phyloP scores from a whole-genome alignment of 163 green algal species.

The Chloroidium sp. region DNA sequence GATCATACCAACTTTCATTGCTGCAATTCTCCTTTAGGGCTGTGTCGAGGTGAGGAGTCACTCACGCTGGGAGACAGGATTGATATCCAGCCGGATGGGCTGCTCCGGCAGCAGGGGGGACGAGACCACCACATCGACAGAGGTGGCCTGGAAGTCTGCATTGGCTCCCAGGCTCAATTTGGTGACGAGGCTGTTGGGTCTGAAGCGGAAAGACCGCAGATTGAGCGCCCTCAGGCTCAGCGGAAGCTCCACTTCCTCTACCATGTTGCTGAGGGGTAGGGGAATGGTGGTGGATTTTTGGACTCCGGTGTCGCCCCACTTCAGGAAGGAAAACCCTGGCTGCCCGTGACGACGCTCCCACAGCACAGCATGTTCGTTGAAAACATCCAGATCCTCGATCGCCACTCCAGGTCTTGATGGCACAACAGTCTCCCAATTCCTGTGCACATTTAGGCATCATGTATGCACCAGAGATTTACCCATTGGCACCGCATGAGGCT shows the following conservation, averaged over 20 bases:
- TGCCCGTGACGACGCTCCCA: constrained; percentile 21
- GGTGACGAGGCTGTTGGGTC: not conserved
- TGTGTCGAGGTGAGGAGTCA: not conserved
- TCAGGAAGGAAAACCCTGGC: constrained; percentile 10
- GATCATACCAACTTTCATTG: not conserved
- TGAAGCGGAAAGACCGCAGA: not conserved
- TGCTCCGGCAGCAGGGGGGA: constrained; percentile 33
- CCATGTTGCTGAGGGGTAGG: too few relatives aligned
- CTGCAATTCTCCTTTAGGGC: not conserved
- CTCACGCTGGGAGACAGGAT: constrained; percentile 15
- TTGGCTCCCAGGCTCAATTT: constrained; percentile 45
- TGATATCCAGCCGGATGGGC: constrained; percentile 21
- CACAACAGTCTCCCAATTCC: constrained; percentile 1
- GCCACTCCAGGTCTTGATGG: constrained; percentile 12
- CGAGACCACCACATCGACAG: constrained; percentile 31
- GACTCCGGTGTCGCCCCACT: too few relatives aligned
- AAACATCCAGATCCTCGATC: constrained; percentile 58
- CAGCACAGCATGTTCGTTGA: constrained; percentile 25
- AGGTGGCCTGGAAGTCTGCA: constrained; percentile 24
- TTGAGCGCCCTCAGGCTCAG: constrained; percentile 9
- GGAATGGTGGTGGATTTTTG: too few relatives aligned
- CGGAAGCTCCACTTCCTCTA: not conserved
- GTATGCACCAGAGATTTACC: not conserved
- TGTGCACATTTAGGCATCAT: not conserved
- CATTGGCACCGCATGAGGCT: constrained; percentile 10